Conservation (phyloP, 163 green algal genomes). For the Trebouxia gelatinosa region DNA sequence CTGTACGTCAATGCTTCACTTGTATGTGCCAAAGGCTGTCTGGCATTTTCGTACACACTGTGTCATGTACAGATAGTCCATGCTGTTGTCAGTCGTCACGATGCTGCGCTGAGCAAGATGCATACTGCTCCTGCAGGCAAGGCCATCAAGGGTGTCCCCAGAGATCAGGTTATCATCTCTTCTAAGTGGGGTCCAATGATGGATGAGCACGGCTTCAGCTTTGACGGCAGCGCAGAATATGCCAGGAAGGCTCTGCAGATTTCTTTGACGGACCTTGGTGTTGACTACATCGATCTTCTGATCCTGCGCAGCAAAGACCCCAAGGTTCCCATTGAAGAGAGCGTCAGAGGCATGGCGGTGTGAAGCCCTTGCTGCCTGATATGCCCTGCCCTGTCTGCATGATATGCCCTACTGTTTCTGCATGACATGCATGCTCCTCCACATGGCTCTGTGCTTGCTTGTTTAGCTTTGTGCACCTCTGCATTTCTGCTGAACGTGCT, state of each 20-base stretch:
- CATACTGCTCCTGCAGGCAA: slow-evolving; percentile 46
- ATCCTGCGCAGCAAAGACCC: slow-evolving; percentile 17
- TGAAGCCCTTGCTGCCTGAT: no score
- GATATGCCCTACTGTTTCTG: no score
- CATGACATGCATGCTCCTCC: no score
- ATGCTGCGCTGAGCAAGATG: neutral
- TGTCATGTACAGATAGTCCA: no score
- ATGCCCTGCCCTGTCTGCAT: no score
- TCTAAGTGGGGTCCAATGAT: slow-evolving; percentile 60
- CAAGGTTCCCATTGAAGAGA: slow-evolving; percentile 46
- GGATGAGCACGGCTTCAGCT: neutral
- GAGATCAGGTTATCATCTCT: slow-evolving; percentile 69
- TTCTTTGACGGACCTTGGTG: slow-evolving; percentile 37
- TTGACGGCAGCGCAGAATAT: slow-evolving; percentile 4
- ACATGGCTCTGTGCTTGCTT: no score
- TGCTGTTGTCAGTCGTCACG: no score
- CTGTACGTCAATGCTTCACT: neutral
- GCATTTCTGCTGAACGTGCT: no score
- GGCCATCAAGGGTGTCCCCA: slow-evolving; percentile 68
- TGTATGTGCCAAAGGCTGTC: no score
- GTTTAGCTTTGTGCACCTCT: no score
- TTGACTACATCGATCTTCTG: slow-evolving; percentile 42
- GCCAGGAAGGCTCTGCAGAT: slow-evolving; percentile 23
- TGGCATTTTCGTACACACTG: no score
- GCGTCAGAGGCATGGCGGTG: slow-evolving; percentile 51